Conservation (phyloP, 306 rosid species). For the Alnus rubra region DNA sequence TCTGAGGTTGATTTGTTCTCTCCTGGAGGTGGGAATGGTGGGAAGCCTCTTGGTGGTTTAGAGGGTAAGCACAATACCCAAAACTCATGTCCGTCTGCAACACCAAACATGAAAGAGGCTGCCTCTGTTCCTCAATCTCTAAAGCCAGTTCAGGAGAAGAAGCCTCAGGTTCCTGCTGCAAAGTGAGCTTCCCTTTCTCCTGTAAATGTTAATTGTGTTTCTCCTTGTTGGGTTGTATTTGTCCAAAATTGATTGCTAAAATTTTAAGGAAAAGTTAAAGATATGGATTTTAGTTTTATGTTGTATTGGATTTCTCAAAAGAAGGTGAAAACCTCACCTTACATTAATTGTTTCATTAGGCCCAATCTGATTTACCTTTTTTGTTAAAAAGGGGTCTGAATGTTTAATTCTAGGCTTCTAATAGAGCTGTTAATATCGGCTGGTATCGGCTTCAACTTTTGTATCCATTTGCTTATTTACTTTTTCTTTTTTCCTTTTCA, state of each 20-base stretch:
- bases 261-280: not conserved
- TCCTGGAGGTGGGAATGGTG: constrained; percentile 53
- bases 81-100: constrained; percentile 21
- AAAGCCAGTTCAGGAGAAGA: constrained; percentile 57
- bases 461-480: not conserved
- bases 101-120: constrained; percentile 49
- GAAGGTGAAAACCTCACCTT: constrained; percentile 3
- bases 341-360: not conserved
- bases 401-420: not conserved
- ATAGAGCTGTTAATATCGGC: not conserved
- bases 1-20: constrained; percentile 64
- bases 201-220: not conserved
- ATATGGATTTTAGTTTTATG: constrained; percentile 7
- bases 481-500: not conserved
- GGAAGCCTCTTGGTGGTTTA: constrained; percentile 36
- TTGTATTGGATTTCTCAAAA: constrained; percentile 9
- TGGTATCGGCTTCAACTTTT: not conserved
- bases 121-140: constrained; percentile 44
- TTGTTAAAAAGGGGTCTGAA: not conserved
- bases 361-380: too few species aligned
- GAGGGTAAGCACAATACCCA: constrained; percentile 40
- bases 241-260: not conserved
- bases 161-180: constrained; percentile 53
- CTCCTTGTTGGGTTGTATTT: not conserved
- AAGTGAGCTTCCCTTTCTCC: constrained; percentile 52